Base-by-base conservation (phyloP, 257 asterid genomes). In the Leptodermis oblonga region DNA sequence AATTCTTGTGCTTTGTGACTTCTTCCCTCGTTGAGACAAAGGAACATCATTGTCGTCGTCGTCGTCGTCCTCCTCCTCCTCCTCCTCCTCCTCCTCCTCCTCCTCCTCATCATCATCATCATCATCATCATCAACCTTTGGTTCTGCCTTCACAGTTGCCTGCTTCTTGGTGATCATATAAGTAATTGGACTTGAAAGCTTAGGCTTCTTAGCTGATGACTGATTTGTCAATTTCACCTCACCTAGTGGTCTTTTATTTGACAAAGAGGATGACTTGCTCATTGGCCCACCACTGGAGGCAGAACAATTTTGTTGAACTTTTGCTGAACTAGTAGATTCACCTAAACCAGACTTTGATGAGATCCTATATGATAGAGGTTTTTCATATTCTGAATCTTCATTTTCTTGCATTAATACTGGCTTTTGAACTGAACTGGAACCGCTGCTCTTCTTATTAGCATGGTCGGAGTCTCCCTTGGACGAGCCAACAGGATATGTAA, bases 361-460 rank as follows among this genome's bases (percentile, higher is more conserved):
- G 52, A 84, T 80, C 80, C 80, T 88, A 39, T 84, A 20, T 31
- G 92, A 76, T 76, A 94, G 75, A 65, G 97, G 97, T 9, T 41
- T 77, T 71, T 88, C 90, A 73, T 94, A 97, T 74, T 89, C 98
- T 20, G 94, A 87, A 74, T 87, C 97, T 70, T 92, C 98, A 37
- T 72, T 52, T 74, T 88, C 86, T n/a, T 79, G 84, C 64, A 73
- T 34, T 67, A n/a, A n/a, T n/a, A 62, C 84, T 49, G 78, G 76
- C 75, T 65, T 84, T 62, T 75, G 80, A 76, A 49, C 72, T 61
- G 66, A 62, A 46, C 72, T 67, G 77, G 88, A 79, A 74, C 76
- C 72, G 73, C 72, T 67, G 34, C 78, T 71, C 45, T 82, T 83
- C 80, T 77, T 87, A 59, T 73, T 73, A 73, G 68, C 71, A 28